These are phyloP conservation scores for Telfairia occidentalis DNA, from an alignment of 331 rosid species.

Conservation along the genomic window DNA sequence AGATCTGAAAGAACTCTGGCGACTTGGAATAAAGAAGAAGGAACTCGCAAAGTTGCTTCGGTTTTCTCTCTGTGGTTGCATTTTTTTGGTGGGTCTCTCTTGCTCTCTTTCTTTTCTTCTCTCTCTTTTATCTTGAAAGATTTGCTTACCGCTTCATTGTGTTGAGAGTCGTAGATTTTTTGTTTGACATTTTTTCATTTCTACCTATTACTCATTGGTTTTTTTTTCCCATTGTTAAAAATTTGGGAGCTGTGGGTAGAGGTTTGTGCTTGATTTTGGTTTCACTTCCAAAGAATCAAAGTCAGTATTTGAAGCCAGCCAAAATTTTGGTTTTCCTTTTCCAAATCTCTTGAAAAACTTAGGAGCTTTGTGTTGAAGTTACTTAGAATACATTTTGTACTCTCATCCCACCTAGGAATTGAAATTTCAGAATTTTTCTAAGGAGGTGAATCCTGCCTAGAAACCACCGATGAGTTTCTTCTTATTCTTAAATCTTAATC, in stretches of 20 bases:
- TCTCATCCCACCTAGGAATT: too few relatives aligned
- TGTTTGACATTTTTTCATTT: conserved; percentile 6
- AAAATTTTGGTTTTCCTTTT: conserved; percentile 8
- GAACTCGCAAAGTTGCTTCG: conserved; percentile 27
- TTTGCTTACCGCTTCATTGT: conserved; percentile 19
- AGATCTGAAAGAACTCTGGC: conserved; percentile 61
- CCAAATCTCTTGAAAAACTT: too few relatives aligned
- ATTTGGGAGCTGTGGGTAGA: neutral
- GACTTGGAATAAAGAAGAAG: conserved; percentile 22
- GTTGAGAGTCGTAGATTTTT: conserved; percentile 6
- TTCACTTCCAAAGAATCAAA: conserved; percentile 29
- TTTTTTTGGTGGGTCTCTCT: conserved; percentile 2
- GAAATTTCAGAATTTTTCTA: too few relatives aligned
- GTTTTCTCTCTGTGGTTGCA: conserved; percentile 28
- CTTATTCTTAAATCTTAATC: too few relatives aligned
- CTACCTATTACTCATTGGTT: conserved; percentile 13
- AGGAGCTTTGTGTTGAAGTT: neutral
- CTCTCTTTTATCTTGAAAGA: conserved; percentile 27
- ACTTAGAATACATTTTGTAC: too few relatives aligned
- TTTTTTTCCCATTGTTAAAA: conserved; percentile 17
- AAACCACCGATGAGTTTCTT: too few relatives aligned
- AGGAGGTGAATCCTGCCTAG: too few relatives aligned
- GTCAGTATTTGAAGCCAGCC: conserved; percentile 9
- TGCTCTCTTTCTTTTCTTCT: conserved; percentile 9
- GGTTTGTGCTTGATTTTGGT: neutral